Evolutionary conservation across 495 filamentous ascomycete species (phyloP).

Genomic region (Penicillium paxilli): DNA sequence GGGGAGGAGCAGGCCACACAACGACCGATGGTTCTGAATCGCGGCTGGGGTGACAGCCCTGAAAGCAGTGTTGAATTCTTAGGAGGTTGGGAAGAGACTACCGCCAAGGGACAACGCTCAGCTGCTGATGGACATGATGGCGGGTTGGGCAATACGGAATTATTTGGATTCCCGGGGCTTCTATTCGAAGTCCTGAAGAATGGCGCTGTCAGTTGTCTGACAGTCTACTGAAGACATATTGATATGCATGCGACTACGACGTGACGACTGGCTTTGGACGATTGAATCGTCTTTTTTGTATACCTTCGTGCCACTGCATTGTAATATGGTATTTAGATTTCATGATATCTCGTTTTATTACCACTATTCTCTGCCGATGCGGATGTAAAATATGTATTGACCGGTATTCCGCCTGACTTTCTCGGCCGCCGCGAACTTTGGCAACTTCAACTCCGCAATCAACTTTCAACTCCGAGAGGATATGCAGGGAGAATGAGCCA

Average conservation of each 20-base stretch:
- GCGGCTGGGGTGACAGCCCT: slow-evolving; percentile 89
- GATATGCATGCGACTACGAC: not conserved
- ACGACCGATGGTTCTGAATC: slow-evolving; percentile 81
- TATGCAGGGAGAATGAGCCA: slow-evolving; percentile 50
- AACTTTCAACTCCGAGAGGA: slow-evolving; percentile 14
- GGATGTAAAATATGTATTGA: not conserved
- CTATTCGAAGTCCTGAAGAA: slow-evolving; percentile 96
- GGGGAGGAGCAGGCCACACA: slow-evolving; percentile 64
- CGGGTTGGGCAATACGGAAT: slow-evolving; percentile 71
- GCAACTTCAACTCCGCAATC: not conserved
- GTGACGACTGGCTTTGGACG: not conserved
- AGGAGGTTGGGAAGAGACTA: slow-evolving; percentile 84
- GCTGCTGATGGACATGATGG: slow-evolving; percentile 54
- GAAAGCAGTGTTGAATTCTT: slow-evolving; percentile 88
- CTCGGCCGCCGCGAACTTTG: not conserved
- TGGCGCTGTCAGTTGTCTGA: slow-evolving; percentile 82
- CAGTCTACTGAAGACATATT: slow-evolving; percentile 64
- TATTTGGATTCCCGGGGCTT: slow-evolving; percentile 92
- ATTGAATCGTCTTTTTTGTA: not conserved
- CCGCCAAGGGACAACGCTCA: slow-evolving; percentile 40
- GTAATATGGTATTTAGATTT: slow-evolving; percentile 1
- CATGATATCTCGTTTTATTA: not conserved
- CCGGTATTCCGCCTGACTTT: not conserved
- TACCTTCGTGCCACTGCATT: not conserved
- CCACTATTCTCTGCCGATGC: not conserved